Percentiles rank a stretch among this genome's conserved stretches.
These are phyloP conservation scores for Argentina anserina DNA, from an alignment of 306 rosid species.

Conservation along the genomic window DNA sequence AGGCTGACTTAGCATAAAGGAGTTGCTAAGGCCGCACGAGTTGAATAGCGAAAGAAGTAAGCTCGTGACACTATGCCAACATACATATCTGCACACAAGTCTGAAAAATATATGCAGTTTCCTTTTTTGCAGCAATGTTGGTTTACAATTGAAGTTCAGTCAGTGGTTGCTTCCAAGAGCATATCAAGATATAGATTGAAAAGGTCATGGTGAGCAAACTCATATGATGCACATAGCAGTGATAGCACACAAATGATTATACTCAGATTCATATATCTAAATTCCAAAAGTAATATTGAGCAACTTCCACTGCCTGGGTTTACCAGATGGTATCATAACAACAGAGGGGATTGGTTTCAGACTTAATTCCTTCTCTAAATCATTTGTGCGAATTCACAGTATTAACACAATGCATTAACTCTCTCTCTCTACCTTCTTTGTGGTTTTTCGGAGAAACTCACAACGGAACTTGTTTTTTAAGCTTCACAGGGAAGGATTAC, in stretches of 20 bases:
- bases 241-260: neutral
- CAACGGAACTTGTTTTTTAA: neutral
- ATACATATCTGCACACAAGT: neutral
- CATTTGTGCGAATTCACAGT: neutral
- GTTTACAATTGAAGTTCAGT: neutral
- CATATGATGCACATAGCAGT: neutral
- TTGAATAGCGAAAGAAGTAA: no score
- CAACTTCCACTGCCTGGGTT: neutral
- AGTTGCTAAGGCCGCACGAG: no score
- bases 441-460: neutral
- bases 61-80: no score
- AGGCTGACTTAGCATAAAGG: no score
- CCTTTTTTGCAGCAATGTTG: neutral
- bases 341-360: neutral
- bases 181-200: neutral
- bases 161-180: neutral
- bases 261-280: neutral
- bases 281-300: neutral
- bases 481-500: neutral
- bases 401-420: neutral
- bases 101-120: neutral
- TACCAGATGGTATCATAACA: neutral
- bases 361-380: neutral
- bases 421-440: neutral
- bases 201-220: neutral